These are phyloP conservation scores for Tolypocladium ovalisporum DNA, from an alignment of 2,329 filamentous ascomycete species.

Conservation along the genomic window DNA sequence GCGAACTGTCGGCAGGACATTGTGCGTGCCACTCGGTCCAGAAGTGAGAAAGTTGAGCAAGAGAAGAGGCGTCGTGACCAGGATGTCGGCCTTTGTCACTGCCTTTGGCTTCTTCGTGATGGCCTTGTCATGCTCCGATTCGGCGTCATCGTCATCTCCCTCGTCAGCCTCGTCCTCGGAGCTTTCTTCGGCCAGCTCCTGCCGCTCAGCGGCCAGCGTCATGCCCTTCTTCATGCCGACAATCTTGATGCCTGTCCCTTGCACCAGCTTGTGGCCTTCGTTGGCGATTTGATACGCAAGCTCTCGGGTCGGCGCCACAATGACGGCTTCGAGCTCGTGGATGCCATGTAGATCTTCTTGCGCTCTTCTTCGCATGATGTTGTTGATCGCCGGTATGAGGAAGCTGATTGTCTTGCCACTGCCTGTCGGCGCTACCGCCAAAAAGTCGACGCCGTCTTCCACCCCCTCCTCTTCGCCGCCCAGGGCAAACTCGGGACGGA, in stretches of 20 bases:
- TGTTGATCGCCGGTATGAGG: conserved; percentile 74
- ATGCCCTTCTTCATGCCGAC: conserved; percentile 81
- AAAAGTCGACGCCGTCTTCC: conserved; percentile 51
- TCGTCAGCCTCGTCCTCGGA: conserved; percentile 23
- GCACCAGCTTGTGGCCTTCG: conserved; percentile 72
- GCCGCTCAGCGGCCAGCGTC: conserved; percentile 44
- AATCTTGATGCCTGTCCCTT: conserved; percentile 67
- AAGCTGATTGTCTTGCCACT: conserved; percentile 96
- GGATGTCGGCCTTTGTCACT: conserved; percentile 23
- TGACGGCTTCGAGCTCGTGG: conserved; percentile 52
- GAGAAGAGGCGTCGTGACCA: conserved; percentile 40
- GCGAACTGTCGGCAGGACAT: conserved; percentile 54
- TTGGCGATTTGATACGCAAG: conserved; percentile 70
- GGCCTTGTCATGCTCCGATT: conserved; percentile 24
- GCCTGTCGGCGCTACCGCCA: conserved; percentile 87
- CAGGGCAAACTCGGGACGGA: conserved; percentile 45
- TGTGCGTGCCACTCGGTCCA: conserved; percentile 30
- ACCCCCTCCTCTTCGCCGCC: conserved; percentile 21
- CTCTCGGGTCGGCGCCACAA: conserved; percentile 70
- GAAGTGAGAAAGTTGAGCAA: conserved; percentile 61
- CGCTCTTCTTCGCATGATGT: conserved; percentile 49
- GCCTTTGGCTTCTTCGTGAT: conserved; percentile 15
- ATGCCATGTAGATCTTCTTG: conserved; percentile 25
- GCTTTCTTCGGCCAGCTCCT: conserved; percentile 24
- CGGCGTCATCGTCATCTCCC: conserved; percentile 17